A percentile compares a stretch with the other conserved stretches of the same genome.
Evolutionary conservation across 1,284 basidiomycete species (phyloP).

Genomic region (Pholiota adiposa): DNA sequence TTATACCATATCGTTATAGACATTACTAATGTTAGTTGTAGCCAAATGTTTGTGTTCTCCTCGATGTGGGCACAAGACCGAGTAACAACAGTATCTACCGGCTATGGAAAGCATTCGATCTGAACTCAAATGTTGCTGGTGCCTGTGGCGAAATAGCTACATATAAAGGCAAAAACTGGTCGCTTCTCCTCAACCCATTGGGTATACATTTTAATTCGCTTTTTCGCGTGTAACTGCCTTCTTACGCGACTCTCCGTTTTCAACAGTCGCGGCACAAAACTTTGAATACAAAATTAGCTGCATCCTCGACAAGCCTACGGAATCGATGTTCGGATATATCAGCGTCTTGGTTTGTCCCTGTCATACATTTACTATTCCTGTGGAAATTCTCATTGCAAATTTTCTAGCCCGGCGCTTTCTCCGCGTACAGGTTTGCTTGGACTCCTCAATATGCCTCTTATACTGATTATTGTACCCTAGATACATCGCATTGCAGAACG

Average conservation of each 20-base stretch:
- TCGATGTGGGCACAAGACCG: conserved; percentile 95
- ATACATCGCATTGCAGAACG: conserved; percentile 91
- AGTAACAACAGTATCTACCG: conserved; percentile 86
- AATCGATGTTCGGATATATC: conserved; percentile 93
- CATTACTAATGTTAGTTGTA: conserved; percentile 31
- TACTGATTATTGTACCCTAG: conserved; percentile 33
- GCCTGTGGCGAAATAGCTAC: conserved; percentile 95
- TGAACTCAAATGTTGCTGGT: conserved; percentile 91
- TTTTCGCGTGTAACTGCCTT: background rate
- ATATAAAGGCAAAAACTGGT: conserved; percentile 91
- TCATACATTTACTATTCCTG: background rate
- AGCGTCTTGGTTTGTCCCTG: conserved; percentile 65
- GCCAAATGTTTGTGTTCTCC: conserved; percentile 87
- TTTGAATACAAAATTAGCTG: conserved; percentile 95
- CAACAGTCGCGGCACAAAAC: conserved; percentile 88
- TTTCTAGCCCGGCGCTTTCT: conserved; percentile 88
- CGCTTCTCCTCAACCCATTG: conserved; percentile 80
- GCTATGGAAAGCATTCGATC: conserved; percentile 95
- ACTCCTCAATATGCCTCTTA: background rate
- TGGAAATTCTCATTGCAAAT: background rate
- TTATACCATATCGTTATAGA: background rate
- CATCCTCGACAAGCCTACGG: conserved; percentile 94
- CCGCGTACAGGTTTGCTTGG: conserved; percentile 69
- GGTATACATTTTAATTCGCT: conserved; percentile 60
- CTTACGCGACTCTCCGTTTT: background rate